phyloP scores from a whole-genome alignment of 768 basidiomycete species.

The Hygrophoropsis aurantiaca region DNA sequence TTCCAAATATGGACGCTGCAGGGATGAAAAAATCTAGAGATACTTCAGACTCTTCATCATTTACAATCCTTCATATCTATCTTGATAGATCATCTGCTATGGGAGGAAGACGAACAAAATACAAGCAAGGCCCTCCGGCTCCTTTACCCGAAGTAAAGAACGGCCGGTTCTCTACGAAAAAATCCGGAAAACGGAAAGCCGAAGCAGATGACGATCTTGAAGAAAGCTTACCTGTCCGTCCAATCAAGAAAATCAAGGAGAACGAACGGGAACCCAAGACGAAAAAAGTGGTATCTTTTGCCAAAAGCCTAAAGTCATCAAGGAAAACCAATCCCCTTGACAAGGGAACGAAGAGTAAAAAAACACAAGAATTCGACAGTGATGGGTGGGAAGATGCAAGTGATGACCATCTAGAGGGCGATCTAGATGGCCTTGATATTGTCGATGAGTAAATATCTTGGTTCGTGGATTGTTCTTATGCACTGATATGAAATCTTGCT shows the following conservation, averaged over 20 bases:
- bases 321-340: slow-evolving; percentile 54
- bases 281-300: slow-evolving; percentile 5
- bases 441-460: slow-evolving; percentile 41
- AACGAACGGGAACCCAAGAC: slow-evolving; percentile 19
- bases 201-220: slow-evolving; percentile 35
- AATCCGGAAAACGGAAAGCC: slow-evolving; percentile 75
- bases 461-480: neutral
- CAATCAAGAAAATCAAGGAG: slow-evolving; percentile 37
- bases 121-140: slow-evolving; percentile 75
- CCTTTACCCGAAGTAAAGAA: slow-evolving; percentile 45
- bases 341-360: slow-evolving; percentile 48
- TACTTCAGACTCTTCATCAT: slow-evolving; percentile 6
- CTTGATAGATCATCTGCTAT: slow-evolving; percentile 39
- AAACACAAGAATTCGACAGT: slow-evolving; percentile 30
- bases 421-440: slow-evolving; percentile 50
- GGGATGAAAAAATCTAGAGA: slow-evolving; percentile 16
- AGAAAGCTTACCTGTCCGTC: slow-evolving; percentile 26
- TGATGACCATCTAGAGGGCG: slow-evolving; percentile 37
- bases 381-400: slow-evolving; percentile 35
- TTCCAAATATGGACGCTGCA: slow-evolving; percentile 26
- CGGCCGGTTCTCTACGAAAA: slow-evolving; percentile 44
- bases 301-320: slow-evolving; percentile 32
- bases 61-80: neutral
- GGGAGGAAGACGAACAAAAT: slow-evolving; percentile 85
- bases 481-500: slow-evolving; percentile 11